Base-by-base conservation (phyloP, 2,329 filamentous ascomycete species). In the Epichloe coenophiala region DNA sequence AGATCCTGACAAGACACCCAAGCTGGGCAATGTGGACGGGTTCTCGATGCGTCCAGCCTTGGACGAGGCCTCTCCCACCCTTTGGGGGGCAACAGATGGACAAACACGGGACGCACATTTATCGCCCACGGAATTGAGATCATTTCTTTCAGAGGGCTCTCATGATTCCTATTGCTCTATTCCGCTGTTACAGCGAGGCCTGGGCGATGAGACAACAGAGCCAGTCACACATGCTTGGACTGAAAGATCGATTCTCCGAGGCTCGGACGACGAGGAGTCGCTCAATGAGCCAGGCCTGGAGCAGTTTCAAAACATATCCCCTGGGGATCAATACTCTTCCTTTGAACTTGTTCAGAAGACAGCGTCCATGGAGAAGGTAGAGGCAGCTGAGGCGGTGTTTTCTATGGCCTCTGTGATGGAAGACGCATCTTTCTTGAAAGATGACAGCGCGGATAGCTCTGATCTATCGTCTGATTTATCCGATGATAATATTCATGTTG, bases 101-200 rank as follows among this genome's bases (percentile, higher is more conserved):
- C 43, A 49, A 9, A 60, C 55, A 50, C 56, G 58, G n/a, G 55
- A 59, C 1, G 55, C 59, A 4, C 58, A 58, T 13, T 56, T 59
- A 27, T 61, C 63, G 8, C 47, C 53, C 4, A 68, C 67, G 2
- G 69, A 68, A 21, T 63, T 66, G 2, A 66, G 62, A 40, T 78
- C 76, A 0, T 74, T 77, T 56, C 55, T 78, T 3, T 78, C 78
- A 1, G 75, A 79, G 13, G 78, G 77, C 51, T 89, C 87, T 0
- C 76, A 80, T 31, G 81, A 83, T 47, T 91, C 86, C 0, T 89
- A 88, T 61, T 83, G 79, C 39, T 90, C 86, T 0, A 81, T 83
- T 36, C 87, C 88, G 4, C 73, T 93, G 7, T 74, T 94, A 12
- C 84, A 91, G 54, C 78, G 85, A 47, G 85, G 77, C 3, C 61